phyloP scores from a whole-genome alignment of 257 asterid genomes.

The Paraleonurus japonicus region DNA sequence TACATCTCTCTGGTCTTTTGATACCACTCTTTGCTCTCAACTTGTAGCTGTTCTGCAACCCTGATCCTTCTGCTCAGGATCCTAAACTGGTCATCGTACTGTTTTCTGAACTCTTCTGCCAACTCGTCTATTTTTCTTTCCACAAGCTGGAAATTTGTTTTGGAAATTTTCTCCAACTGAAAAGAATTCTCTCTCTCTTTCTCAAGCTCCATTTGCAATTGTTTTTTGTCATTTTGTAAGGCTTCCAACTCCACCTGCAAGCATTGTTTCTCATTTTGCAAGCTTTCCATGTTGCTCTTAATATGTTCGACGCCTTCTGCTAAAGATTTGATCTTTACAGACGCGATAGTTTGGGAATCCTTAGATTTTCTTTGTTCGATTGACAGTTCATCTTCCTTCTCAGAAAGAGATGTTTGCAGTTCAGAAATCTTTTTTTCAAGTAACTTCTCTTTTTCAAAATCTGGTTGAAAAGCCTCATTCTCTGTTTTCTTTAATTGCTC shows the following conservation, averaged over 20 bases:
- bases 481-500: constrained; percentile 22
- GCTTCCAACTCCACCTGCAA: constrained; percentile 36
- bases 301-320: constrained; percentile 19
- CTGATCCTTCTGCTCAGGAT: constrained; percentile 76
- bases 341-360: constrained; percentile 15
- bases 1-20: constrained; percentile 38
- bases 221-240: constrained; percentile 26
- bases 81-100: constrained; percentile 61
- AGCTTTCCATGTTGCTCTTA: constrained; percentile 24
- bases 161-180: constrained; percentile 44
- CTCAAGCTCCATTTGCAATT: constrained; percentile 35
- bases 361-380: constrained; percentile 23
- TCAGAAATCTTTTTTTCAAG: constrained; percentile 33
- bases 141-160: constrained; percentile 37
- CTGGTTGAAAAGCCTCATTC: constrained; percentile 30
- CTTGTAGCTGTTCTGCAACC: constrained; percentile 83
- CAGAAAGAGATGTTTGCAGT: constrained; percentile 33
- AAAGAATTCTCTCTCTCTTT: constrained; percentile 35
- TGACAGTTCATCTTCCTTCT: constrained; percentile 37
- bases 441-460: constrained; percentile 41
- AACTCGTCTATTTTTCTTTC: constrained; percentile 67
- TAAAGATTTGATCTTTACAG: constrained; percentile 19
- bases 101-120: constrained; percentile 61
- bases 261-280: constrained; percentile 30
- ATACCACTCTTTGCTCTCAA: constrained; percentile 71